Evolutionary conservation across 768 basidiomycete genomes (phyloP).

Genomic region (Phaeotremella skinneri): DNA sequence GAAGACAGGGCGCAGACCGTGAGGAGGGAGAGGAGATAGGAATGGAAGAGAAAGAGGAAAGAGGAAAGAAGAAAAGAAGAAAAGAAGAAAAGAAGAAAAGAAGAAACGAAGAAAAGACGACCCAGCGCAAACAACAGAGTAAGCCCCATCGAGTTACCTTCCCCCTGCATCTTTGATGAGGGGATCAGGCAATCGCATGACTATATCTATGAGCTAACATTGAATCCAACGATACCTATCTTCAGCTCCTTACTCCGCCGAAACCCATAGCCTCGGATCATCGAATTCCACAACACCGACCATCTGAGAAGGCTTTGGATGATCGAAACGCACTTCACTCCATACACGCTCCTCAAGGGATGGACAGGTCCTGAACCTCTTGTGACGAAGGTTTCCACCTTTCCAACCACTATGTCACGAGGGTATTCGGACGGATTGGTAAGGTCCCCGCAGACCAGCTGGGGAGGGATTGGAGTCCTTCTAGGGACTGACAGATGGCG

Average conservation of each 20-base stretch:
- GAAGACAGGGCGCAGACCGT: neutral
- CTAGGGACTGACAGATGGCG: neutral
- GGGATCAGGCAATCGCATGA: slow-evolving; percentile 43
- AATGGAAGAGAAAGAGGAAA: slow-evolving; percentile 1
- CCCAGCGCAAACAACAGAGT: slow-evolving; percentile 45
- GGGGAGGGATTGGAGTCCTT: too few species aligned
- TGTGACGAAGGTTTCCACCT: neutral
- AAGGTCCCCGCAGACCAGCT: neutral
- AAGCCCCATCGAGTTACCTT: slow-evolving; percentile 50
- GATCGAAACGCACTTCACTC: neutral
- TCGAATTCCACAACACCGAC: neutral
- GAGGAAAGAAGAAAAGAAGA: slow-evolving; percentile 14
- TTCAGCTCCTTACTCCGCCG: neutral
- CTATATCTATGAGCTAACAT: slow-evolving; percentile 45
- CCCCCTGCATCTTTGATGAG: slow-evolving; percentile 8
- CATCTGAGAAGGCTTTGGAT: neutral
- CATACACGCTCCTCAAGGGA: neutral
- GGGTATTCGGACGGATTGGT: too few species aligned
- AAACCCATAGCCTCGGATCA: neutral
- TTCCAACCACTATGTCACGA: too few species aligned
- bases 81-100: slow-evolving; percentile 7
- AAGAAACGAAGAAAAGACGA: neutral
- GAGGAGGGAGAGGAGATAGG: slow-evolving; percentile 8
- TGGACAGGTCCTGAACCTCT: too few species aligned
- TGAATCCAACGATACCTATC: slow-evolving; percentile 17